Evolutionary conservation across 2,329 filamentous ascomycete genomes (phyloP).

Genomic region (Pseudogymnoascus sp.): DNA sequence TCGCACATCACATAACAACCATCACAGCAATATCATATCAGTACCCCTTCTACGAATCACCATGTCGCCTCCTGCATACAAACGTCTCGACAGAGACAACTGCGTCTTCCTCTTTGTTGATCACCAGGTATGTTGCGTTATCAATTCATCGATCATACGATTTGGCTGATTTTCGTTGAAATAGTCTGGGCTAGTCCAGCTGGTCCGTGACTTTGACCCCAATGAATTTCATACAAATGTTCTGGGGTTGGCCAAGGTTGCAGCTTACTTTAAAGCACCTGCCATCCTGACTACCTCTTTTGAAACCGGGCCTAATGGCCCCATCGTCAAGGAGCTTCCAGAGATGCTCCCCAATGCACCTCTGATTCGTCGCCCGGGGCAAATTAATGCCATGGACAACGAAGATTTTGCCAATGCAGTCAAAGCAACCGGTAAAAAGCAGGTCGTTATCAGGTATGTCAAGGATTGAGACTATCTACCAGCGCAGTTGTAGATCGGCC

Average conservation of each 20-base stretch:
- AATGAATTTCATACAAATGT: not conserved
- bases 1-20: too few species aligned
- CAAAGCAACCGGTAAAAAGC: not conserved
- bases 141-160: not conserved
- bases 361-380: not conserved
- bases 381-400: not conserved
- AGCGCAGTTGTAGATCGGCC: not conserved
- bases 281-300: not conserved
- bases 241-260: not conserved
- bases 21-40: too few species aligned
- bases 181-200: not conserved
- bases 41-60: too few species aligned
- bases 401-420: not conserved
- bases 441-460: not conserved
- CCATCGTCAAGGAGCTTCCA: not conserved
- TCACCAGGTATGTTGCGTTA: not conserved
- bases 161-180: not conserved
- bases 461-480: not conserved
- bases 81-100: not conserved
- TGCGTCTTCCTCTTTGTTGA: not conserved
- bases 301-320: not conserved
- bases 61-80: not conserved
- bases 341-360: not conserved
- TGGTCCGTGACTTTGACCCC: not conserved
- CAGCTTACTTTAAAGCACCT: not conserved